A percentile compares a stretch with the other conserved stretches of the same genome.
Conservation (phyloP, 1,284 basidiomycete genomes). For the Ceratobasidium papillatum region DNA sequence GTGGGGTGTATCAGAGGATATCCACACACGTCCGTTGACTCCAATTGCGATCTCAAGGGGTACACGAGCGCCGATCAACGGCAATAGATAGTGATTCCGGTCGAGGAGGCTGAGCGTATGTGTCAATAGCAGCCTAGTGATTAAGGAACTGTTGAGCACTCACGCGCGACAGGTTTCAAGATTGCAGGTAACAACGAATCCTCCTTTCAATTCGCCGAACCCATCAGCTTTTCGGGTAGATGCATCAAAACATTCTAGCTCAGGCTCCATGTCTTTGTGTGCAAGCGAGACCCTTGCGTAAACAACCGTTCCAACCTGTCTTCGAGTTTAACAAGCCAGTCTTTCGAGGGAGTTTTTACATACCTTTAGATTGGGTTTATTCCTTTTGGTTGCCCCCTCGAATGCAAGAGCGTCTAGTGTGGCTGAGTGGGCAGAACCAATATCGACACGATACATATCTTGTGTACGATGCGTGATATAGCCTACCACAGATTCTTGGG, state of each 20-base stretch:
- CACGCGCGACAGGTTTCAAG: constrained; percentile 80
- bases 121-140: not conserved
- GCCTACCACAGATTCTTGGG: constrained; percentile 83
- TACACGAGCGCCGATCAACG: constrained; percentile 74
- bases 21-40: constrained; percentile 84
- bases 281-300: constrained; percentile 86
- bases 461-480: constrained; percentile 69
- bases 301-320: constrained; percentile 78
- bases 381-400: constrained; percentile 85
- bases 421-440: constrained; percentile 79
- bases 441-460: constrained; percentile 84
- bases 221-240: constrained; percentile 84
- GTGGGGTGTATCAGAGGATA: constrained; percentile 71
- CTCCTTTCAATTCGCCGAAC: constrained; percentile 83
- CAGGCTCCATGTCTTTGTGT: constrained; percentile 89
- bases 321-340: not conserved
- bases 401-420: constrained; percentile 83
- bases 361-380: constrained; percentile 84
- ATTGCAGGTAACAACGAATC: constrained; percentile 78
- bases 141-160: constrained; percentile 51
- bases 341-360: constrained; percentile 11
- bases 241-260: constrained; percentile 87
- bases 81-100: constrained; percentile 75
- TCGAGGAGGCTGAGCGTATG: constrained; percentile 67
- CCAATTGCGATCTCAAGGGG: constrained; percentile 82